These are phyloP conservation scores for Pyropia yezoensis DNA, from an alignment of 23 red algal species.

Conservation along the genomic window DNA sequence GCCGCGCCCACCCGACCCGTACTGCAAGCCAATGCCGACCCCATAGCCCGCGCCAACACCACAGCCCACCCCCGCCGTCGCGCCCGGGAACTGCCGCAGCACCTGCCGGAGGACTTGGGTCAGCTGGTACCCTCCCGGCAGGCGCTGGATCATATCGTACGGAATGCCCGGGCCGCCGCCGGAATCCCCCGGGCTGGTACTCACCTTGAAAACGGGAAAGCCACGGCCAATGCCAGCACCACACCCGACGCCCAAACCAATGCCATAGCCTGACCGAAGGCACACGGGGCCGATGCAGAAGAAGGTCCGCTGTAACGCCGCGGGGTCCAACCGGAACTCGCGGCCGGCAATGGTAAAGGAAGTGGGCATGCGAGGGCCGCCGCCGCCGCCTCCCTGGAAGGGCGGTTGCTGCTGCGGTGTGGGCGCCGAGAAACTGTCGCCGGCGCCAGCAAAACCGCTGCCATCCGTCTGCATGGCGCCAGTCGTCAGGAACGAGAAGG, in stretches of 20 bases:
- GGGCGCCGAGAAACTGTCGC: no score
- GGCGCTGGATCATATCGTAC: conserved; percentile 26
- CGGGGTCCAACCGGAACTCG: no score
- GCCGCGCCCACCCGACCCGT: conserved; percentile 46
- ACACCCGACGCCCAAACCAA: conserved; percentile 84
- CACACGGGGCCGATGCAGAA: conserved; percentile 92
- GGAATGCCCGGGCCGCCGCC: conserved; percentile 45
- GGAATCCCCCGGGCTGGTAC: conserved; percentile 17
- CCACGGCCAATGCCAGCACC: conserved; percentile 82
- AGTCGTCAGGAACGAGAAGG: no score
- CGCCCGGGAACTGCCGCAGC: conserved; percentile 77
- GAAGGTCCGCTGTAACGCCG: conserved; percentile 62
- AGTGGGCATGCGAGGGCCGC: no score
- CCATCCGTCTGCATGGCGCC: no score
- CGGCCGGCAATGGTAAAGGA: no score
- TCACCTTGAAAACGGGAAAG: conserved; percentile 9
- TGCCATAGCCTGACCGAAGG: conserved; percentile 68
- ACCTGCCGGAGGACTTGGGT: conserved; percentile 66
- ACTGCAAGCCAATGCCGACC: conserved; percentile 84
- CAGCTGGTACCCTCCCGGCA: conserved; percentile 88
- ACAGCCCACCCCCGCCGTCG: conserved; percentile 77
- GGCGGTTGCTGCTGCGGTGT: no score
- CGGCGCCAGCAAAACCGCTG: no score
- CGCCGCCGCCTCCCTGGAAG: no score
- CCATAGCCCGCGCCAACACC: conserved; percentile 92